Percentiles rank a stretch among this genome's conserved stretches.
phyloP scores from a whole-genome alignment of 345 rosid species.

The Salix udensis region DNA sequence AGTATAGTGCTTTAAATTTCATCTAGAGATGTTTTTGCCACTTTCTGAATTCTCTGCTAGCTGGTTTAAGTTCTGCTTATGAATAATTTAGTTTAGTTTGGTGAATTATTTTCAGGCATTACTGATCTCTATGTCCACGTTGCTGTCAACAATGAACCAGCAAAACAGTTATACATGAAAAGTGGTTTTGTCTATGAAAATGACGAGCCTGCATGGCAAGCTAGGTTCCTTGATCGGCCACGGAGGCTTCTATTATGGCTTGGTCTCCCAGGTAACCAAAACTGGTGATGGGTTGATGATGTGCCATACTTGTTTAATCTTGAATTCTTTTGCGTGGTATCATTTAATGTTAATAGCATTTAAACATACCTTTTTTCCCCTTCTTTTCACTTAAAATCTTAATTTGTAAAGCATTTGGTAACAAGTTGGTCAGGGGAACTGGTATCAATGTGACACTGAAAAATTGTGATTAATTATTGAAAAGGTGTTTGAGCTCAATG shows the following conservation, averaged over 20 bases:
- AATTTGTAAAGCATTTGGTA: conserved; percentile 3
- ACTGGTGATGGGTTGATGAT: conserved; percentile 13
- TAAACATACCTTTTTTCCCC: not conserved
- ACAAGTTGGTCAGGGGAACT: too few relatives aligned
- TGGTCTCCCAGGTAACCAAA: conserved; percentile 32
- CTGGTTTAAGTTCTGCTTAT: too few relatives aligned
- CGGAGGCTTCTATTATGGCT: conserved; percentile 76
- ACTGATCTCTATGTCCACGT: conserved; percentile 89
- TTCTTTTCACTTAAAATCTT: not conserved
- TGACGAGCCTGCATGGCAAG: conserved; percentile 95
- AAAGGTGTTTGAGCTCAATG: not conserved
- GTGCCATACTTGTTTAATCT: not conserved
- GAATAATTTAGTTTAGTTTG: not conserved
- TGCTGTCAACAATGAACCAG: conserved; percentile 73
- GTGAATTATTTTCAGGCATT: conserved; percentile 53
- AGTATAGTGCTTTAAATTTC: too few relatives aligned
- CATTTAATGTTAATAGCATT: not conserved
- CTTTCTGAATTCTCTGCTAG: too few relatives aligned
- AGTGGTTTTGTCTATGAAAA: conserved; percentile 64
- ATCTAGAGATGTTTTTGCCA: too few relatives aligned
- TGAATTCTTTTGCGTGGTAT: not conserved
- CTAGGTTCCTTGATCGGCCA: conserved; percentile 75
- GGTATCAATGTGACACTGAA: not conserved
- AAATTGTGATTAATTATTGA: not conserved
- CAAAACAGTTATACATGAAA: conserved; percentile 71